Conservation (phyloP, 371 early-diverging fungal species). For the Rhizopus microsporus region DNA sequence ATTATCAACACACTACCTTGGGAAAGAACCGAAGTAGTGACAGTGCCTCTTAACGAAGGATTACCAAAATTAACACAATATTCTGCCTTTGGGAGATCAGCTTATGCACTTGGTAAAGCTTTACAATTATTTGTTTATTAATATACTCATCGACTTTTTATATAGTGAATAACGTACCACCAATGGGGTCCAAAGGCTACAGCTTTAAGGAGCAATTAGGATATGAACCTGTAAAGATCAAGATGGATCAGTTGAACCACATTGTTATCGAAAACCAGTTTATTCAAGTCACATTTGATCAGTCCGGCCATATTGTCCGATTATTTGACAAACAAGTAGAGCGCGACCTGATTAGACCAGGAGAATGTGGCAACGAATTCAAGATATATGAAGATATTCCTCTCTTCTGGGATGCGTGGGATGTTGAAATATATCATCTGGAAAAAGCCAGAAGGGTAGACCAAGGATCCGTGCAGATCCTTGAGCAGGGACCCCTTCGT, state of each 20-base stretch:
- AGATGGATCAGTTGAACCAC: conserved; percentile 35
- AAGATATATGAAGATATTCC: conserved; percentile 78
- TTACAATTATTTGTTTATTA: background rate
- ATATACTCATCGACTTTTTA: background rate
- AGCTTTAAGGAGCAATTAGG: background rate
- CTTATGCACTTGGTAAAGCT: conserved; percentile 45
- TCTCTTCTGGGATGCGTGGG: conserved; percentile 52
- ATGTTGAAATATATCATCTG: conserved; percentile 86
- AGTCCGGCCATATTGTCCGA: conserved; percentile 68
- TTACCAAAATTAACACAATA: conserved; percentile 53
- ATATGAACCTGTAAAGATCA: conserved; percentile 35
- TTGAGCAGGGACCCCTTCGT: conserved; percentile 83
- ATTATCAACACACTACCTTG: conserved; percentile 84
- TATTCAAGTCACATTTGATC: conserved; percentile 68
- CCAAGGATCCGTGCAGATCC: conserved; percentile 48
- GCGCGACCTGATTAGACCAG: conserved; percentile 76
- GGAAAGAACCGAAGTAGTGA: conserved; percentile 73
- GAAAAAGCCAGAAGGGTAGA: conserved; percentile 70
- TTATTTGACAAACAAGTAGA: conserved; percentile 60
- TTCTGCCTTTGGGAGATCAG: conserved; percentile 51
- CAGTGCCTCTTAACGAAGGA: conserved; percentile 58
- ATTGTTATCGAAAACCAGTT: conserved; percentile 72
- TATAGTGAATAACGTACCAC: conserved; percentile 17
- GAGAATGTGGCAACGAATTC: conserved; percentile 73
- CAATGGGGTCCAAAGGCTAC: conserved; percentile 17